phyloP scores from a whole-genome alignment of 2,329 filamentous ascomycete species.

The Trichoderma afroharzianum region DNA sequence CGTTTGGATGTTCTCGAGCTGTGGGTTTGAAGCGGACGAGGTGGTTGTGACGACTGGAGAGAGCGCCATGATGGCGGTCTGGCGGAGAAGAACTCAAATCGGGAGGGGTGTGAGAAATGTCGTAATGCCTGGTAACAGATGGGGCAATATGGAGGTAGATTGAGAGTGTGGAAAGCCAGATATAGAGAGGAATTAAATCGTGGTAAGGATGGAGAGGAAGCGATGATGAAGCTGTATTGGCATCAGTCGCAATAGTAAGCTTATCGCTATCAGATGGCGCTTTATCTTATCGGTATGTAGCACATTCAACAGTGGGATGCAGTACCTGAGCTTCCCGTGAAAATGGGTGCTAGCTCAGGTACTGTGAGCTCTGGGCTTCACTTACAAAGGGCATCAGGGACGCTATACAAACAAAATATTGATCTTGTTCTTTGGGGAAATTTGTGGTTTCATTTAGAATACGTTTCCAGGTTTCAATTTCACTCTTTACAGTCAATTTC shows the following conservation, averaged over 20 bases:
- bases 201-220: not conserved
- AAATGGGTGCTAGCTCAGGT: not conserved
- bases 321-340: not conserved
- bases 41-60: constrained; percentile 42
- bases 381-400: not conserved
- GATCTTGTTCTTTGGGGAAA: not conserved
- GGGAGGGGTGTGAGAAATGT: not conserved
- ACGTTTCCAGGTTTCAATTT: no score
- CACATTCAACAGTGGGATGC: not conserved
- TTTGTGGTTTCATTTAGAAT: not conserved
- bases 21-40: constrained; percentile 24
- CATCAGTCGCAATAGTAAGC: not conserved
- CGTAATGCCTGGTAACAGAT: not conserved
- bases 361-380: not conserved
- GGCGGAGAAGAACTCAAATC: not conserved
- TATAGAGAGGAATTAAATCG: not conserved
- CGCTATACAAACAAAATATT: not conserved
- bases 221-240: not conserved
- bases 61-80: constrained; percentile 38
- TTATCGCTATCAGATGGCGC: not conserved
- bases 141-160: not conserved
- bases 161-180: not conserved
- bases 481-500: not conserved
- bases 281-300: constrained; percentile 4
- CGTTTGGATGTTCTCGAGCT: constrained; percentile 34